Evolutionary conservation across 192 early-diverging fungal species (phyloP).

Genomic region (Coemansia sp.): DNA sequence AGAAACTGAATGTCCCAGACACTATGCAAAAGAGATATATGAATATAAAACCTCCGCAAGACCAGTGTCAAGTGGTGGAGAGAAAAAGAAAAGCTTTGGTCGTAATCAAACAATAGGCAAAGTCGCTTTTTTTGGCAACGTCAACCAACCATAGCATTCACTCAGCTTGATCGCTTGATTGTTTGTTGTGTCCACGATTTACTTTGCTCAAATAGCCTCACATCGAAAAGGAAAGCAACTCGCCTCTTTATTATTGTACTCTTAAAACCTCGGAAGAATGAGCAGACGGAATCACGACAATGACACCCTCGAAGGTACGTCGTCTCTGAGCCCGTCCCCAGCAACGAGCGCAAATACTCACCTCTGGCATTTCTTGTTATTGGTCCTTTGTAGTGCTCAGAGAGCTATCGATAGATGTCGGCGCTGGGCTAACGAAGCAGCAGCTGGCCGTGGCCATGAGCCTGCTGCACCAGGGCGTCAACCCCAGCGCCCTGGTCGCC

Average conservation of each 20-base stretch:
- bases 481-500: constrained; percentile 39
- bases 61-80: too few relatives aligned
- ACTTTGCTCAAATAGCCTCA: too few relatives aligned
- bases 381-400: constrained; percentile 46
- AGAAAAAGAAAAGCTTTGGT: not conserved
- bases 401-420: constrained; percentile 27
- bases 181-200: constrained; percentile 2
- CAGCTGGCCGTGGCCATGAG: constrained; percentile 39
- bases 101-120: not conserved
- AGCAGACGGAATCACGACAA: not conserved
- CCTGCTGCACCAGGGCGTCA: constrained; percentile 40
- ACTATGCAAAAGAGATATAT: too few relatives aligned
- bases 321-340: too few relatives aligned
- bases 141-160: not conserved
- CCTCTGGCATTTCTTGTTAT: not conserved
- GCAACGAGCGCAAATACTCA: too few relatives aligned
- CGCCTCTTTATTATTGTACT: too few relatives aligned
- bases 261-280: too few relatives aligned
- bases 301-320: constrained; percentile 4
- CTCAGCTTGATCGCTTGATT: constrained; percentile 1
- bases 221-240: not conserved
- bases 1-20: too few relatives aligned
- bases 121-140: not conserved
- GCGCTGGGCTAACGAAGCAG: constrained; percentile 36
- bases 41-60: too few relatives aligned